Conservation (phyloP, 169 alveolate species). For the Cryptosporidium parvum region DNA sequence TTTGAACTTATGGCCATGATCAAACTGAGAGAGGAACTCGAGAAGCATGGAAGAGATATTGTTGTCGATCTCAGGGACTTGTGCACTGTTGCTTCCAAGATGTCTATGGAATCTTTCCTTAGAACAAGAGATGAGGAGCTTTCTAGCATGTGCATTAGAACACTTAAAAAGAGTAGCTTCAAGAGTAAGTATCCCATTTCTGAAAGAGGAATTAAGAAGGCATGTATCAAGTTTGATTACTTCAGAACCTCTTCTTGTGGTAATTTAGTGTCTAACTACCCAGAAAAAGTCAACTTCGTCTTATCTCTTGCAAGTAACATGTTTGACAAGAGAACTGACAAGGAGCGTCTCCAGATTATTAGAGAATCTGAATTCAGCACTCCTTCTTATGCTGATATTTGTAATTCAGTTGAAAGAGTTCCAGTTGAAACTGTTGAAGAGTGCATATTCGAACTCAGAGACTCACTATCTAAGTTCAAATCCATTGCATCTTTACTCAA, state of each 20-base stretch:
- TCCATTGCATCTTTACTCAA: not conserved
- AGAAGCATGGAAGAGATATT: not conserved
- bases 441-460: slow-evolving; percentile 43
- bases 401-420: slow-evolving; percentile 21
- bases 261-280: not conserved
- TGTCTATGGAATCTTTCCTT: slow-evolving; percentile 26
- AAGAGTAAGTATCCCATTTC: slow-evolving; percentile 26
- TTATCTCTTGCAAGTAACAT: slow-evolving; percentile 8
- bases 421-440: slow-evolving; percentile 45
- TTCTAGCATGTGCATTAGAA: slow-evolving; percentile 26
- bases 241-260: slow-evolving; percentile 54
- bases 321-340: slow-evolving; percentile 23
- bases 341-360: slow-evolving; percentile 43
- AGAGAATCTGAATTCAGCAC: slow-evolving; percentile 9
- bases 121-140: slow-evolving; percentile 17
- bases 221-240: slow-evolving; percentile 40
- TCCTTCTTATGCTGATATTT: slow-evolving; percentile 33
- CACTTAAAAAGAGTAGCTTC: not conserved
- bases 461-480: not conserved
- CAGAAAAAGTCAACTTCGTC: slow-evolving; percentile 13
- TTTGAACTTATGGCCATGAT: slow-evolving; percentile 31
- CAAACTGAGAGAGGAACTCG: slow-evolving; percentile 35
- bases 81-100: slow-evolving; percentile 10
- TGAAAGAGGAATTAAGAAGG: slow-evolving; percentile 37
- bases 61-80: slow-evolving; percentile 48